These are phyloP conservation scores for Dothistroma septosporum DNA, from an alignment of 2,329 filamentous ascomycete genomes.

Conservation along the genomic window DNA sequence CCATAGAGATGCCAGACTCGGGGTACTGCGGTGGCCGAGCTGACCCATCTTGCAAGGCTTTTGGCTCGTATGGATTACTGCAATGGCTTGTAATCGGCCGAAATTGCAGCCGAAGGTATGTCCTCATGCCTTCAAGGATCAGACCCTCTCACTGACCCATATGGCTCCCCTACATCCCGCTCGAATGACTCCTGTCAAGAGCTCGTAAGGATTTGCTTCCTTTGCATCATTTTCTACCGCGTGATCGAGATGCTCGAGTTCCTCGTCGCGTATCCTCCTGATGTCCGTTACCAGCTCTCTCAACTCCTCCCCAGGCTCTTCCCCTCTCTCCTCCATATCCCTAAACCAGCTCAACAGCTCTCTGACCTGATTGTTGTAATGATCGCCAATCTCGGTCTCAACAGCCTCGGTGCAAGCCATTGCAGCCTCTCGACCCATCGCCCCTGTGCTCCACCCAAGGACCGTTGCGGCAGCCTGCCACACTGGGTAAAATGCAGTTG, in stretches of 20 bases:
- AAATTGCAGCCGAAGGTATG: background rate
- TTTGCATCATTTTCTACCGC: conserved; percentile 91
- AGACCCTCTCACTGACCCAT: conserved; percentile 77
- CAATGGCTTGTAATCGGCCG: background rate
- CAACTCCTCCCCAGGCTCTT: conserved; percentile 76
- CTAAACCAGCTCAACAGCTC: conserved; percentile 75
- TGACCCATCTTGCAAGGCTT: no score
- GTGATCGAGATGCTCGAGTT: conserved; percentile 93
- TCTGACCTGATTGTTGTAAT: conserved; percentile 91
- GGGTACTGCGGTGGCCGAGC: no score
- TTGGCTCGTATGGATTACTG: background rate
- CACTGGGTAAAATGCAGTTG: conserved; percentile 85
- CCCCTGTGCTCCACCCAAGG: conserved; percentile 82
- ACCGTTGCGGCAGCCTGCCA: conserved; percentile 78
- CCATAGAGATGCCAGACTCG: no score
- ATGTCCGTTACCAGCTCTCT: conserved; percentile 67
- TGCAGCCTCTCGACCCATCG: conserved; percentile 86
- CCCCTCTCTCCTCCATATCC: conserved; percentile 70
- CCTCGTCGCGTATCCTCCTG: conserved; percentile 84
- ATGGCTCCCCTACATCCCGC: conserved; percentile 91
- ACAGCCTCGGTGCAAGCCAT: conserved; percentile 99
- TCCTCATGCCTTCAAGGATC: conserved; percentile 13
- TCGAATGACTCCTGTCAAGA: conserved; percentile 80
- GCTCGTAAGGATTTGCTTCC: conserved; percentile 81
- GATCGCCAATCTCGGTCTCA: conserved; percentile 93